Base-by-base conservation (phyloP, 257 asterid species). In the Nicotiana tabacum region DNA sequence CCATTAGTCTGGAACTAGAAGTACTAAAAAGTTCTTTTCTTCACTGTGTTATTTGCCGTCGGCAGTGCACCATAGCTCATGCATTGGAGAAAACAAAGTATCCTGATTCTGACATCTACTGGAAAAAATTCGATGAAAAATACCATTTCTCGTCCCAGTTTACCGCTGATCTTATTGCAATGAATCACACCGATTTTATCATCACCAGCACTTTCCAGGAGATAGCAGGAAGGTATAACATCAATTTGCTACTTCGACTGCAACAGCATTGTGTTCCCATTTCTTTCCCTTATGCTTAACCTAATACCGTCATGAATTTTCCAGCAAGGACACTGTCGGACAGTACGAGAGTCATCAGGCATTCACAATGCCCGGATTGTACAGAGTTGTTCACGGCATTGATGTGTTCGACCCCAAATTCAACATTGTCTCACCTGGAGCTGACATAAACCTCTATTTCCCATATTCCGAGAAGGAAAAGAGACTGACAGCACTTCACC, bases 151-250 rank as follows among this genome's bases (percentile, higher is more conserved):
- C 99, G 1, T 89, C 97, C 89, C 99, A 96, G 89, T 96, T 96
- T 74, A 96, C 98, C 0, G 98, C 97, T 3, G 99, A 96, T 91
- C 91, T 96, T 1, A 93, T 92, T 39, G 99, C 99, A 7, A 96
- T 96, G 98, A 94, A 96, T 83, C 99, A 96, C 78, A 96, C 98
- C 0, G 99, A 96, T 82, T 94, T 96, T 92, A 96, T 96, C 87
- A 96, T 96, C 89, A 94, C 99, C 8, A 96, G 98, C 89, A 96
- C 98, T 4, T 94, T 96, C 90, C 99, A 93, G 69, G 99, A 96
- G 84, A 96, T 94, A 67, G 99, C 99, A 6, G 99, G 98, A 90
- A 94, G 93, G 99, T 96, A 85, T n/a, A 8, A 3, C 51, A 51
- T 37, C 5, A 12, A 39, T 66, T 13, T 24, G 0, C 46, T 76